Base-by-base conservation (phyloP, 352 stramenopile genomes). In the Phytophthora lateralis region DNA sequence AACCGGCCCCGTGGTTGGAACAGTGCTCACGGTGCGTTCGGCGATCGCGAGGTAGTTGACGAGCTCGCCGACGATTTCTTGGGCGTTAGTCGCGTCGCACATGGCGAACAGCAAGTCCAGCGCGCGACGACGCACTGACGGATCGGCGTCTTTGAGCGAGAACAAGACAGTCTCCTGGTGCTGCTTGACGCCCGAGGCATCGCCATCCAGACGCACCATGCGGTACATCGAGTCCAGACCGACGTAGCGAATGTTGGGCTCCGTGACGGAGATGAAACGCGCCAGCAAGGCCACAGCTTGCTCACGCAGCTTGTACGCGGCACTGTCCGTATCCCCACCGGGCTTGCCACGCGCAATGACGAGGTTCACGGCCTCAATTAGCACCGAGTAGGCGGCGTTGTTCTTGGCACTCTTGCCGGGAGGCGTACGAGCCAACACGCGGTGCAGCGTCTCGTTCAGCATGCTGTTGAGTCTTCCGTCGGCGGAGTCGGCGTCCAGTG, bases 61-160 rank as follows among this genome's bases (percentile, higher is more conserved):
- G 21, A 99, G 81, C 57, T 99, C 96, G 50, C 96, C 93, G 5
- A 99, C 97, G 61, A 99, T 98, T 48, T 90, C 77, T 47, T 97
- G 84, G 0, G 96, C 97, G 74, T 99, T 99, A 30, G 95, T 90
- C 6, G 85, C 76, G 74, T 99, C 95, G 73, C 96, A 99, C 84
- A 99, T 99, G 30, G 98, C 96, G 74, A 99, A 99, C 18, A 99
- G 78, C 38, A 99, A 76, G 68, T 99, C 96, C 34, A 99, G 78
- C 37, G 97, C 97, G 27, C 97, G 83, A 24, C 96, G 90, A 41
- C 97, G 88, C 30, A 99, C 93, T 68, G 90, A 98, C 54, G 98
- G 97, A 85, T 99, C 96, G 29, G 92, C 88, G 72, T 99, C 96
- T 60, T 99, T 98, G 42, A 99, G 83, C 15, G 92, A 98, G 37